Conservation (phyloP, 805 yeast genomes). For the Nakazawaea anatomiae region DNA sequence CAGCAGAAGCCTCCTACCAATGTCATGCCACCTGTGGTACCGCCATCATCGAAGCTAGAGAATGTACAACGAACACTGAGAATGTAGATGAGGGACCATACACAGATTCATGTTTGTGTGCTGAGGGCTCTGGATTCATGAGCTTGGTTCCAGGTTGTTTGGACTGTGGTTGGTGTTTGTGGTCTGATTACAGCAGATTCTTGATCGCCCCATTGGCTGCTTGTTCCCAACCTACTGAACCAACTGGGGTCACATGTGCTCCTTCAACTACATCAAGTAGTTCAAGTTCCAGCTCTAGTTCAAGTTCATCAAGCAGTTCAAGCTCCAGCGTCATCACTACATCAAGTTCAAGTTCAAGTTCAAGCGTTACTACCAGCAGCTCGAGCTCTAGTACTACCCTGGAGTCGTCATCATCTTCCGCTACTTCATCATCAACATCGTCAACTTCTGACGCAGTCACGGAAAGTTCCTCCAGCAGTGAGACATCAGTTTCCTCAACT, state of each 20-base stretch:
- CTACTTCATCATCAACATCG: too few relatives aligned
- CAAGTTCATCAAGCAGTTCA: not conserved
- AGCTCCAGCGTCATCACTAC: not conserved
- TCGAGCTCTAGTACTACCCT: too few relatives aligned
- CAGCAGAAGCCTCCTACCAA: constrained; percentile 21
- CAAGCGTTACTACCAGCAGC: too few relatives aligned
- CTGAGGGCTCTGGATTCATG: constrained; percentile 15
- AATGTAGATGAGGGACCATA: constrained; percentile 16
- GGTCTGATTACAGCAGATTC: constrained; percentile 25
- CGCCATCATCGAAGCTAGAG: constrained; percentile 25
- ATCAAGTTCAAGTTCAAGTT: not conserved
- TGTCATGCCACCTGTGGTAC: constrained; percentile 30
- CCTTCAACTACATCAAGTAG: constrained; percentile 8
- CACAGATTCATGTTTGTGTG: constrained; percentile 20
- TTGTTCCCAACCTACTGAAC: constrained; percentile 23
- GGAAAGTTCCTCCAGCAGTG: too few relatives aligned
- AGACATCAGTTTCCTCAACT: too few relatives aligned
- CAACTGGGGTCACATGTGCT: constrained; percentile 26
- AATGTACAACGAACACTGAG: constrained; percentile 20
- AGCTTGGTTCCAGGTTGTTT: constrained; percentile 22
- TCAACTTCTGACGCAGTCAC: too few relatives aligned
- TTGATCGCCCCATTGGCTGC: constrained; percentile 22
- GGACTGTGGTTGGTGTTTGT: constrained; percentile 33
- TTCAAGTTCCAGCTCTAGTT: constrained; percentile 11
- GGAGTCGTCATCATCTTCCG: too few relatives aligned